A percentile compares a stretch with the other conserved stretches of the same genome.
Conservation (phyloP, 176 grass and related monocot genomes). For the Triticum urartu region DNA sequence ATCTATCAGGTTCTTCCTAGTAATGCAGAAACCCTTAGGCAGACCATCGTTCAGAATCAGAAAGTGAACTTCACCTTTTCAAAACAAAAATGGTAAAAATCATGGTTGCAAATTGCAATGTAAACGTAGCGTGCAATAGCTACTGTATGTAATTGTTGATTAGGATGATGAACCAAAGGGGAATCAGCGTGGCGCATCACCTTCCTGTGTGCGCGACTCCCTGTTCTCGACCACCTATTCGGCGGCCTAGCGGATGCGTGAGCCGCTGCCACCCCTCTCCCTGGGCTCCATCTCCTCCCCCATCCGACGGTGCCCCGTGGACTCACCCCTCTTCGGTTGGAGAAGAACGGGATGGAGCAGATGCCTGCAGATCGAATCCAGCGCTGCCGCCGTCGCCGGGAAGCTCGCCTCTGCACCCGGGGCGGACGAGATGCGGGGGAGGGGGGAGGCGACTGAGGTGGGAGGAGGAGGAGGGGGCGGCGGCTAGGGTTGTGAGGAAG, state of each 20-base stretch:
- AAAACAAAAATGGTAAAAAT: not conserved
- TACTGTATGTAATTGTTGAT: not conserved
- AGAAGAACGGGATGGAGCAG: no score
- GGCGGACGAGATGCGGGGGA: no score
- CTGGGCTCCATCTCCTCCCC: no score
- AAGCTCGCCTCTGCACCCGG: no score
- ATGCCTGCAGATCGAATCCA: no score
- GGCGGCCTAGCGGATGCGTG: conserved; percentile 58
- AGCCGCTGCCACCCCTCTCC: no score
- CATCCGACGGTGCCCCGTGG: no score
- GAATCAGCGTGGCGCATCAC: conserved; percentile 14
- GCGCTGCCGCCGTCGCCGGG: no score
- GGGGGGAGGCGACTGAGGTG: no score
- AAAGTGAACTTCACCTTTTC: not conserved
- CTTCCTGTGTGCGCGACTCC: conserved; percentile 48
- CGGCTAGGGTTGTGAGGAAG: no score
- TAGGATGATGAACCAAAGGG: not conserved
- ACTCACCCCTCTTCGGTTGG: no score
- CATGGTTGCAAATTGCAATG: not conserved
- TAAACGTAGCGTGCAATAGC: not conserved
- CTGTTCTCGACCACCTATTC: conserved; percentile 69
- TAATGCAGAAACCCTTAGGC: not conserved
- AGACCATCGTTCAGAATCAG: not conserved
- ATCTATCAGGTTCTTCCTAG: not conserved
- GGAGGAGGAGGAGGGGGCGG: no score